Conservation (phyloP, 2,329 filamentous ascomycete species). For the Fusarium bactridioides region DNA sequence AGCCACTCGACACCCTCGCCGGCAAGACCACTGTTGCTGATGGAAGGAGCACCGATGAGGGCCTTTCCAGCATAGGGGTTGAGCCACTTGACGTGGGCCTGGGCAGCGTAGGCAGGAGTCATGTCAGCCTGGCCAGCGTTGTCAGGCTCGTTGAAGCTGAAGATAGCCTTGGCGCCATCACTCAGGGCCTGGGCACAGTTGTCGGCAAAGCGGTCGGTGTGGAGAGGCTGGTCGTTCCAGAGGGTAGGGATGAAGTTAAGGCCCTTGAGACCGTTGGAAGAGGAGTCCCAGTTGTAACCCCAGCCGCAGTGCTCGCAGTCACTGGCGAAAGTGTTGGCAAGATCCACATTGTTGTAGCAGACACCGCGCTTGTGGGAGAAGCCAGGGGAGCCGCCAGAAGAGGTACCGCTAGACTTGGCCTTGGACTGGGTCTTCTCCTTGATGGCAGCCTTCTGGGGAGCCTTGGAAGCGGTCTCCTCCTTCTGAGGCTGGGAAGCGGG, state of each 20-base stretch:
- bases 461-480: neutral
- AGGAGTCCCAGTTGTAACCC: constrained; percentile 74
- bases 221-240: constrained; percentile 58
- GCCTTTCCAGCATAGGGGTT: constrained; percentile 62
- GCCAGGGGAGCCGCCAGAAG: constrained; percentile 23
- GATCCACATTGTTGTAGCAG: constrained; percentile 68
- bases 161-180: constrained; percentile 62
- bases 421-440: constrained; percentile 13
- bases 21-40: constrained; percentile 64
- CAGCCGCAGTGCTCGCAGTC: constrained; percentile 58
- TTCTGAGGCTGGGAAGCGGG: neutral
- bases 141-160: constrained; percentile 79
- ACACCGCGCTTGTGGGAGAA: constrained; percentile 68
- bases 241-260: constrained; percentile 73
- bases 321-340: constrained; percentile 60
- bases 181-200: constrained; percentile 61
- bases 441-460: constrained; percentile 3
- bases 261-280: constrained; percentile 51
- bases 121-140: constrained; percentile 66
- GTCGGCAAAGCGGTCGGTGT: constrained; percentile 58
- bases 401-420: neutral
- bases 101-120: constrained; percentile 59
- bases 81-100: constrained; percentile 61
- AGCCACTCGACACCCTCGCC: constrained; percentile 67
- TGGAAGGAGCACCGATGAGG: constrained; percentile 65